These are phyloP conservation scores for Erigeron philadelphicus DNA, from an alignment of 140 eudicot species.

Conservation along the genomic window DNA sequence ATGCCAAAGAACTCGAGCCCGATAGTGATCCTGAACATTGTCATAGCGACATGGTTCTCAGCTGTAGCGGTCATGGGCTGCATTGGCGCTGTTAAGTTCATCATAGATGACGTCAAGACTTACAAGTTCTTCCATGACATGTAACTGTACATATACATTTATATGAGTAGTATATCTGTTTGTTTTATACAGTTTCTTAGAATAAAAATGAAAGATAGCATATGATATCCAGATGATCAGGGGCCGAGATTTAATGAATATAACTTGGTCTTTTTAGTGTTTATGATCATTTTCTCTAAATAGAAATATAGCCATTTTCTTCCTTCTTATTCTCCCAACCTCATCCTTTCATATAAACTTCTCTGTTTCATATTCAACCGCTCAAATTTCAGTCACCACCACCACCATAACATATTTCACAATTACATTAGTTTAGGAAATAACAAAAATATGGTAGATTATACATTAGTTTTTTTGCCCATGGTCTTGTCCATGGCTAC, in stretches of 20 bases:
- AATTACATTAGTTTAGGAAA: background rate
- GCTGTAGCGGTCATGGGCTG: conserved; percentile 53
- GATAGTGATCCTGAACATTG: conserved; percentile 33
- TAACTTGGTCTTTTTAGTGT: background rate
- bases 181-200: background rate
- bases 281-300: conserved; percentile 11
- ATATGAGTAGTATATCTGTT: background rate
- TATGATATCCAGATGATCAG: conserved; percentile 8
- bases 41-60: conserved; percentile 45
- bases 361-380: conserved; percentile 3
- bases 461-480: conserved; percentile 23
- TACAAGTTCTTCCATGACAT: conserved; percentile 52
- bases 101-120: conserved; percentile 34
- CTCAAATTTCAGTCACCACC: conserved; percentile 23
- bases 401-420: conserved; percentile 14
- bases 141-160: conserved; percentile 22
- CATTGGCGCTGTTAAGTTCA: conserved; percentile 47
- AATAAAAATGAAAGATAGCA: background rate
- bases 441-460: conserved; percentile 22
- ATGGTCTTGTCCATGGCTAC: conserved; percentile 25
- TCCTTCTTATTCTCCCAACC: conserved; percentile 23
- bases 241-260: conserved; percentile 17
- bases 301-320: conserved; percentile 27
- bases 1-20: conserved; percentile 25
- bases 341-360: conserved; percentile 20